Base-by-base conservation (phyloP, 2,329 filamentous ascomycete species). In the Fusarium coicis region DNA sequence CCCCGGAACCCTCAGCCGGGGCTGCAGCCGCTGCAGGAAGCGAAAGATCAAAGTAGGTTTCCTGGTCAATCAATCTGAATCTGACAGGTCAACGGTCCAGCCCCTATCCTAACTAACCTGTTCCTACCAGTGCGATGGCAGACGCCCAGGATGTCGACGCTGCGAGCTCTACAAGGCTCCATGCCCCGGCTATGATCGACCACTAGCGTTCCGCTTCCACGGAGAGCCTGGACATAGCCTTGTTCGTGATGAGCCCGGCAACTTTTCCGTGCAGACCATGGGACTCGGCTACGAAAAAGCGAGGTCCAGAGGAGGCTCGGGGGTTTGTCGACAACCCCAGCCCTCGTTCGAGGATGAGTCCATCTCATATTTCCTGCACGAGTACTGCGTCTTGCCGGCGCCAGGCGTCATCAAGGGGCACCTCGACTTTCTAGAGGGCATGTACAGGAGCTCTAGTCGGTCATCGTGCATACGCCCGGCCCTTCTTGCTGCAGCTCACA, bases 131-230 rank as follows among this genome's bases (percentile, higher is more conserved):
- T 73, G 70, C 10, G 69, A 73, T 52, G 69, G 59, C 12, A 46
- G 69, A 47, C 65, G 70, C 26, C 70, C 69, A 26, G 65, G 65
- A 58, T 73, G 70, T 44, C 67, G 58, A 47, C 69, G 70, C 11
- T 73, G 70, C 26, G 70, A 73, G 46, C 46, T 72, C 12, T 72
- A 72, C 59, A 63, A 69, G 47, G 64, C 65, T 32, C 44, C 55
- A 18, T 73, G 70, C 70, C 70, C 70, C 37, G 70, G 70, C 7
- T 73, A 73, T 70, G 63, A 73, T 56, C 69, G 69, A 26, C 58
- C 68, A 26, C 39, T 73, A 66, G 70, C 55, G 32, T 53, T 73
- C 57, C 70, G 69, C n/a, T 73, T 73, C 21, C 69, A 73, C 36
- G 58, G 69, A 28, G 46, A 69, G 55, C 70, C 64, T n/a, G 69